Percentiles rank a stretch among this genome's conserved stretches.
phyloP scores from a whole-genome alignment of 768 basidiomycete species.

The Macrolepiota albuminosa region DNA sequence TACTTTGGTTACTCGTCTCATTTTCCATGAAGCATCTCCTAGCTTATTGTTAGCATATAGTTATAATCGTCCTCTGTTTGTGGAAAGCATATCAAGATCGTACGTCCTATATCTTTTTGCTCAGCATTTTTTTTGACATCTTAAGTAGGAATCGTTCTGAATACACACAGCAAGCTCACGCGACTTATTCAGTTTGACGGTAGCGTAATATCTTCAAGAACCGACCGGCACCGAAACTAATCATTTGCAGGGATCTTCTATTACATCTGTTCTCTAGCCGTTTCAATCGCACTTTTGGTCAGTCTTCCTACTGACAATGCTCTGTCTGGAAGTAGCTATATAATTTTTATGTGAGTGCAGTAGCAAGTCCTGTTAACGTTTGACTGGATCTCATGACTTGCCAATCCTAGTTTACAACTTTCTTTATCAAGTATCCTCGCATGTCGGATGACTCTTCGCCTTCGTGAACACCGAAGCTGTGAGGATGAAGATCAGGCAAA shows the following conservation, averaged over 20 bases:
- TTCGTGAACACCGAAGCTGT: neutral
- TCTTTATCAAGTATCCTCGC: conserved; percentile 2
- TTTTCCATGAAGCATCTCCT: neutral
- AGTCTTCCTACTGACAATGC: neutral
- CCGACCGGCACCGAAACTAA: neutral
- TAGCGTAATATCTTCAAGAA: neutral
- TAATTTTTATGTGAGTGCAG: neutral
- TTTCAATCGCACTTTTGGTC: conserved; percentile 3
- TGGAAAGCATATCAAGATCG: neutral
- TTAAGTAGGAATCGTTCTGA: neutral
- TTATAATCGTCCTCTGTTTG: neutral
- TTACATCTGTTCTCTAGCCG: neutral
- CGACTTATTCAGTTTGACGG: conserved; percentile 8
- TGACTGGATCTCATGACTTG: neutral
- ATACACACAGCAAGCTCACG: neutral
- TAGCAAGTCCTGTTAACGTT: neutral
- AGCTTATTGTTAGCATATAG: neutral
- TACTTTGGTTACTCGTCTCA: neutral
- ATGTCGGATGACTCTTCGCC: conserved; percentile 7
- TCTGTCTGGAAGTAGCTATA: neutral
- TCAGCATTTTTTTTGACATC: neutral
- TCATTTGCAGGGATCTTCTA: conserved; percentile 1
- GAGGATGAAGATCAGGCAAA: neutral
- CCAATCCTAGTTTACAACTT: conserved; percentile 1
- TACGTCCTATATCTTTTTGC: neutral